phyloP scores from a whole-genome alignment of 371 early-diverging fungal species.

The Sporodiniella umbellata region DNA sequence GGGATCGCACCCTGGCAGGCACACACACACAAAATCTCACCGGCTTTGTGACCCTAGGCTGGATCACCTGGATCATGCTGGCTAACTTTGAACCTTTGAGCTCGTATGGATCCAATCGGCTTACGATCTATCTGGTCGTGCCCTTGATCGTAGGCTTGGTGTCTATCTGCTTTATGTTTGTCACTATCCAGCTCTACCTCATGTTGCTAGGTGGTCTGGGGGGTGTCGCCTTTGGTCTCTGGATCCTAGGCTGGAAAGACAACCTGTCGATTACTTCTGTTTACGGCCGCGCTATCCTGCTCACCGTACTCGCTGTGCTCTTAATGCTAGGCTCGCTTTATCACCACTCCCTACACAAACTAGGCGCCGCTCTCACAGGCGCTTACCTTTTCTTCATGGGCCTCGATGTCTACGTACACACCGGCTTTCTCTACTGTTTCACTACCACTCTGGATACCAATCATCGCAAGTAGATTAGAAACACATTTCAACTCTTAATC shows the following conservation, averaged over 20 bases:
- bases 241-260: slow-evolving; percentile 59
- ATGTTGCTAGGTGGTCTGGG: slow-evolving; percentile 59
- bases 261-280: slow-evolving; percentile 51
- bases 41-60: slow-evolving; percentile 27
- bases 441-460: slow-evolving; percentile 22
- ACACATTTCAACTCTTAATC: no score
- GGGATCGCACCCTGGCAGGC: slow-evolving; percentile 37
- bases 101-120: slow-evolving; percentile 27
- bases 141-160: slow-evolving; percentile 38
- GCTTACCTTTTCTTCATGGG: slow-evolving; percentile 70
- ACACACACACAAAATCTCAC: slow-evolving; percentile 51
- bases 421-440: slow-evolving; percentile 60
- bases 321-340: slow-evolving; percentile 54
- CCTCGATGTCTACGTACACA: slow-evolving; percentile 71
- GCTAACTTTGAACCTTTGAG: slow-evolving; percentile 48
- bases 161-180: slow-evolving; percentile 23
- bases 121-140: slow-evolving; percentile 50
- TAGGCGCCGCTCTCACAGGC: slow-evolving; percentile 66
- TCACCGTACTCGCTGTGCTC: slow-evolving; percentile 52
- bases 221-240: slow-evolving; percentile 58
- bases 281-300: slow-evolving; percentile 62
- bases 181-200: slow-evolving; percentile 30
- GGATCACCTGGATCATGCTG: slow-evolving; percentile 53
- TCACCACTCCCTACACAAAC: slow-evolving; percentile 54
- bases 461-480: slow-evolving; percentile 32